phyloP scores from a whole-genome alignment of 345 rosid species.

The Firmiana major region DNA sequence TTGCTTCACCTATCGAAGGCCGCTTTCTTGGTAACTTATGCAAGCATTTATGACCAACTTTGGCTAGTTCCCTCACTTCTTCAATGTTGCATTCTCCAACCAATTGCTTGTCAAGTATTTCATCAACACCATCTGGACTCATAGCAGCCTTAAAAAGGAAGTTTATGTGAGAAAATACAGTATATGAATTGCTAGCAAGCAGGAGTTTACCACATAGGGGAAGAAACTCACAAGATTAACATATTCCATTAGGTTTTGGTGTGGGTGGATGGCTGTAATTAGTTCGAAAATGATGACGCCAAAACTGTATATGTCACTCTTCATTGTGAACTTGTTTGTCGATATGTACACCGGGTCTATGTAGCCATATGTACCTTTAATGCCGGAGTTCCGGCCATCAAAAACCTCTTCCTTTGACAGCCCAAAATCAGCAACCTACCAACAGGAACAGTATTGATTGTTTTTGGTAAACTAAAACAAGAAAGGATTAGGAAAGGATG shows the following conservation, averaged over 20 bases:
- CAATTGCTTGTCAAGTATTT: slow-evolving; percentile 70
- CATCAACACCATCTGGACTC: slow-evolving; percentile 86
- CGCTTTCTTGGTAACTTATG: slow-evolving; percentile 69
- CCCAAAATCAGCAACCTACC: slow-evolving; percentile 94
- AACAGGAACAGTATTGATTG: background rate
- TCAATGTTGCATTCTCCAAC: slow-evolving; percentile 53
- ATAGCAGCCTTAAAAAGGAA: slow-evolving; percentile 56
- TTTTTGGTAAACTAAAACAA: background rate
- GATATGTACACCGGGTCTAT: slow-evolving; percentile 83
- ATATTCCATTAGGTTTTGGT: slow-evolving; percentile 89
- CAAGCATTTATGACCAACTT: slow-evolving; percentile 66
- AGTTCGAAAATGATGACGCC: slow-evolving; percentile 94
- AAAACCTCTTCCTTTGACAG: slow-evolving; percentile 81
- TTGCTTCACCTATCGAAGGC: slow-evolving; percentile 76
- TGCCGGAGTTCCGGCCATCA: slow-evolving; percentile 68
- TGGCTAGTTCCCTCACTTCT: slow-evolving; percentile 71
- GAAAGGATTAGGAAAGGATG: background rate
- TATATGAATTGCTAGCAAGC: background rate
- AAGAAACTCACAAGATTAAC: slow-evolving; percentile 67
- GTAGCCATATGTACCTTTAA: slow-evolving; percentile 94
- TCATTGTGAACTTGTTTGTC: slow-evolving; percentile 72
- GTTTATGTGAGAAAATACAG: background rate
- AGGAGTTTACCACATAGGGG: background rate
- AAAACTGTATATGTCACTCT: slow-evolving; percentile 87
- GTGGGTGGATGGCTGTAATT: slow-evolving; percentile 90